Conservation (phyloP, 768 basidiomycete species). For the Lanmaoa pseudosensibilis region DNA sequence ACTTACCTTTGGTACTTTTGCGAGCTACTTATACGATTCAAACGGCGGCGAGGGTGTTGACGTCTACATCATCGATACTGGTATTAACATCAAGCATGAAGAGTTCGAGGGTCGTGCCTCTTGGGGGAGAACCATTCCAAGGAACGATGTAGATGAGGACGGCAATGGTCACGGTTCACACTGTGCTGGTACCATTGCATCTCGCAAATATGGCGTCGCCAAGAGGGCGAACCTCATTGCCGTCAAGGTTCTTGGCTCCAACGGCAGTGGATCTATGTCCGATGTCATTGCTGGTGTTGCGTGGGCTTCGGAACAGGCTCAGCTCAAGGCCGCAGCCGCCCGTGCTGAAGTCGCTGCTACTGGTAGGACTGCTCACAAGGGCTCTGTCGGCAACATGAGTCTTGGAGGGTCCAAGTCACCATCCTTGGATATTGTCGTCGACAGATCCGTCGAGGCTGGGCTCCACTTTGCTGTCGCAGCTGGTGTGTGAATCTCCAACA, state of each 20-base stretch:
- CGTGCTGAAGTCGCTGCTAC: constrained; percentile 65
- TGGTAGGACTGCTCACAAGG: constrained; percentile 84
- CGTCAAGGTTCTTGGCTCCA: constrained; percentile 92
- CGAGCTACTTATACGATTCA: constrained; percentile 69
- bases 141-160: constrained; percentile 81
- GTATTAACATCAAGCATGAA: constrained; percentile 81
- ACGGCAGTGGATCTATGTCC: constrained; percentile 92
- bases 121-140: constrained; percentile 94
- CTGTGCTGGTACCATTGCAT: constrained; percentile 96
- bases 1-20: constrained; percentile 81
- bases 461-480: constrained; percentile 98
- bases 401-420: constrained; percentile 93
- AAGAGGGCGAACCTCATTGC: constrained; percentile 89
- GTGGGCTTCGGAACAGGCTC: constrained; percentile 65
- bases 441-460: constrained; percentile 78
- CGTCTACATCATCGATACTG: constrained; percentile 85
- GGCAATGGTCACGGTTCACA: constrained; percentile 96
- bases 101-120: constrained; percentile 87
- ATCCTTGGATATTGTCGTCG: constrained; percentile 81
- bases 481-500: constrained; percentile 47
- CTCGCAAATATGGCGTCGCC: constrained; percentile 90
- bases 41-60: constrained; percentile 91
- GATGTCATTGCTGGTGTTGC: constrained; percentile 89
- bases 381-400: constrained; percentile 96
- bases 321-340: constrained; percentile 57